phyloP scores from a whole-genome alignment of 73 alveolate species.

The Effrenium voratum region DNA sequence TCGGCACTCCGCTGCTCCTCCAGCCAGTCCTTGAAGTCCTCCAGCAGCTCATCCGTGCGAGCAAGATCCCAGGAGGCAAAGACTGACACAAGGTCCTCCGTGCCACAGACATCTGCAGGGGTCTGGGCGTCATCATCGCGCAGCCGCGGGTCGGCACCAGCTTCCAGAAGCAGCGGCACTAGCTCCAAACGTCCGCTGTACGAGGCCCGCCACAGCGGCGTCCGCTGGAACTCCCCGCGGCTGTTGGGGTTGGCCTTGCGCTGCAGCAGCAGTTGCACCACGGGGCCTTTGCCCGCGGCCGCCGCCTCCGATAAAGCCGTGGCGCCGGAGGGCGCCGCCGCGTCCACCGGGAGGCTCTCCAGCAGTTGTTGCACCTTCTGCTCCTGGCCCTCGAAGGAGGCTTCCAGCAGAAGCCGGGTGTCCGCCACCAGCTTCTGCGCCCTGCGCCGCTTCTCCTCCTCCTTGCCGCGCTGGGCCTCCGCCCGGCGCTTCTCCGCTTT shows the following conservation, averaged over 20 bases:
- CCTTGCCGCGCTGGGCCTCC: background rate
- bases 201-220: conserved; percentile 80
- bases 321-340: conserved; percentile 19
- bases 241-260: conserved; percentile 84
- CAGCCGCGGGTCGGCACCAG: conserved; percentile 72
- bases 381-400: conserved; percentile 66
- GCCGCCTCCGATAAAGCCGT: conserved; percentile 72
- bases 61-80: conserved; percentile 45
- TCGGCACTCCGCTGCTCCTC: too few species aligned
- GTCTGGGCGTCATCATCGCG: conserved; percentile 67
- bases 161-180: conserved; percentile 53
- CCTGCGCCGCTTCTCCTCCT: conserved; percentile 47
- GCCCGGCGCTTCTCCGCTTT: conserved; percentile 17
- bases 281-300: conserved; percentile 54
- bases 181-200: conserved; percentile 8
- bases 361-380: conserved; percentile 13
- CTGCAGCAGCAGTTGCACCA: conserved; percentile 66
- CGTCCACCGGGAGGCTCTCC: conserved; percentile 63
- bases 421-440: conserved; percentile 58
- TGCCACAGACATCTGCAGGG: conserved; percentile 50
- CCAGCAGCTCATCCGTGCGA: conserved; percentile 78
- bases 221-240: conserved; percentile 72
- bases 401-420: conserved; percentile 57
- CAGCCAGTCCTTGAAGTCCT: background rate
- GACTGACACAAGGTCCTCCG: conserved; percentile 45